Percentiles rank a stretch among this genome's conserved stretches.
Conservation (phyloP, 805 yeast genomes). For the Yamadazyma nakazawae region DNA sequence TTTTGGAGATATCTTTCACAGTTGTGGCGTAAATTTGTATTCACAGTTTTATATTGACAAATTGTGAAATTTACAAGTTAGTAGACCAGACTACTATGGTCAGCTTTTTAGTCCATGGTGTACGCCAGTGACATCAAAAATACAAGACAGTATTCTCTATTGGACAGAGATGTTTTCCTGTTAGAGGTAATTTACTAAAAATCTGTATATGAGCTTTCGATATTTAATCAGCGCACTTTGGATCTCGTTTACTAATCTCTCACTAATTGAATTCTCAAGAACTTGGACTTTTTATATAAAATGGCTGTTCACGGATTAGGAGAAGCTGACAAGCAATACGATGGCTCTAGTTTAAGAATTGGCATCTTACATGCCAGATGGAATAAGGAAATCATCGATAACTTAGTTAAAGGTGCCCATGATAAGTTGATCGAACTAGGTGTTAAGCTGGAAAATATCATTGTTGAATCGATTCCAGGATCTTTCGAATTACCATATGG, state of each 20-base stretch:
- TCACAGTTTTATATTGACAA: too few relatives aligned
- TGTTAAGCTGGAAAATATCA: constrained; percentile 72
- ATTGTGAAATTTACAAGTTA: too few relatives aligned
- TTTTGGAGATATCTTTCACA: too few relatives aligned
- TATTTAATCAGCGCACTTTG: too few relatives aligned
- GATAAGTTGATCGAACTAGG: constrained; percentile 57
- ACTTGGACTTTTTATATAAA: background rate
- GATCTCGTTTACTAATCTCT: background rate
- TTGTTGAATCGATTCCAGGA: constrained; percentile 88
- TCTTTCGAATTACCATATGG: constrained; percentile 92
- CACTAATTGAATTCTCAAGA: background rate
- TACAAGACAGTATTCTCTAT: too few relatives aligned
- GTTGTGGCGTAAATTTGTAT: too few relatives aligned
- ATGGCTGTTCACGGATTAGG: constrained; percentile 88
- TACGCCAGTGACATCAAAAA: too few relatives aligned
- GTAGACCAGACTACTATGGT: too few relatives aligned
- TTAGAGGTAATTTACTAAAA: too few relatives aligned
- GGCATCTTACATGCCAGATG: constrained; percentile 96
- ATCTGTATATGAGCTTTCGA: too few relatives aligned
- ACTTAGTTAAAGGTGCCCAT: constrained; percentile 76
- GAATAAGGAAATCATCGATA: constrained; percentile 76
- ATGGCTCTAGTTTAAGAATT: constrained; percentile 63
- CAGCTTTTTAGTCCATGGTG: too few relatives aligned
- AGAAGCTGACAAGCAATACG: constrained; percentile 60
- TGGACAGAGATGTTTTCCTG: too few relatives aligned